A percentile compares a stretch with the other conserved stretches of the same genome.
Conservation (phyloP, 768 basidiomycete species). For the Jaapia argillacea region DNA sequence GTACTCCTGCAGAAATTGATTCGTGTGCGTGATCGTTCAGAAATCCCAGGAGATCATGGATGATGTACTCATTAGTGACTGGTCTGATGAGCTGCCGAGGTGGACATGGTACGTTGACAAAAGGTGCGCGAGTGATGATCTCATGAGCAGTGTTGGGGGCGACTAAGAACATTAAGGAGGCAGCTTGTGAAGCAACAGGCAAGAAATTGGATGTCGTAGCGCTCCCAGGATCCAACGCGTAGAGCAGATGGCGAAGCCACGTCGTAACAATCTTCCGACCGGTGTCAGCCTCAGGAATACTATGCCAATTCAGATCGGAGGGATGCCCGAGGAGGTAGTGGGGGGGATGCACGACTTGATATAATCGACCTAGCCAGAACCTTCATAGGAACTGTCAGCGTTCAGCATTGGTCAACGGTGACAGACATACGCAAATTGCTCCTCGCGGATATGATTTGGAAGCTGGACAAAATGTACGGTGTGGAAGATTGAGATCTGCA, state of each 20-base stretch:
- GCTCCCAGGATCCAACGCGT: slow-evolving; percentile 17
- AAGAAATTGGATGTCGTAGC: no score
- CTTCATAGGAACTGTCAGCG: no score
- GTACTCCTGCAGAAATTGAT: slow-evolving; percentile 21
- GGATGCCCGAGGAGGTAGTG: slow-evolving; percentile 34
- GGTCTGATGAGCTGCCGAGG: slow-evolving; percentile 5
- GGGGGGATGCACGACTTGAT: slow-evolving; percentile 40
- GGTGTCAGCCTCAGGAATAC: slow-evolving; percentile 29
- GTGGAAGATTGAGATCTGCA: slow-evolving; percentile 39
- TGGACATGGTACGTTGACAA: slow-evolving; percentile 10
- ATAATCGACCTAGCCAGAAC: slow-evolving; percentile 35
- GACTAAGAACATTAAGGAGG: slow-evolving; percentile 27
- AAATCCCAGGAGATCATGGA: slow-evolving; percentile 17
- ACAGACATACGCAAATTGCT: not conserved
- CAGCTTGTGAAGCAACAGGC: no score
- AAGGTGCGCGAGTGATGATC: slow-evolving; percentile 25
- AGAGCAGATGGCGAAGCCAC: slow-evolving; percentile 36
- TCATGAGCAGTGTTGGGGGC: slow-evolving; percentile 22
- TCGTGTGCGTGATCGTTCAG: slow-evolving; percentile 2
- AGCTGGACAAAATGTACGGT: slow-evolving; percentile 6
- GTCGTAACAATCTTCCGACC: slow-evolving; percentile 27
- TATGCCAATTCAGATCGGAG: slow-evolving; percentile 20
- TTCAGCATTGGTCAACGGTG: no score
- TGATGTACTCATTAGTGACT: slow-evolving; percentile 8
- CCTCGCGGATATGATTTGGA: not conserved